Base-by-base conservation (phyloP, 176 grass and related monocot species). In the Oryza meyeriana region DNA sequence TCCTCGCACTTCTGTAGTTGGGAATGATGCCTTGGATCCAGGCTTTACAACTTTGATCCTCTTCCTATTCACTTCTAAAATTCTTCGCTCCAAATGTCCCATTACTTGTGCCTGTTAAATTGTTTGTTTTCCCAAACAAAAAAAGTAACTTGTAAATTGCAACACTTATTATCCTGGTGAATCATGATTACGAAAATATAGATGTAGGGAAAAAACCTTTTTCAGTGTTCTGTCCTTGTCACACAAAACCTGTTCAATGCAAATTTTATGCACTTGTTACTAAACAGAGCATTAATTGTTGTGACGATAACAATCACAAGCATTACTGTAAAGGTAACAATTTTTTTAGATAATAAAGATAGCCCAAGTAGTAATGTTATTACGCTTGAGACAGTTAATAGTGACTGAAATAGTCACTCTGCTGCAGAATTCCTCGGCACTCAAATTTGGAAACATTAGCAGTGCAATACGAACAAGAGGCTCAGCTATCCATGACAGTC, bases 1-100 rank as follows among this genome's bases (percentile, higher is more conserved):
- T 85, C 93, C 96, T 83, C 89, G 88, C 9, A 89, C 64, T 92
- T 95, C 91, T 57, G 85, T 99, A 64, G 35, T 73, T 20, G 90
- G 87, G 81, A 99, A 99, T n/a, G 93, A 94, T 75, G 93, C 92
- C 82, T 90, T 99, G 14, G 96, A 95, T 76, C 96, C 93, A 74
- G 93, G 96, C 86, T 99, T 99, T 22, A 99, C 91, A 83, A 99
- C 96, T 81, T 99, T 99, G 17, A 95, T 85, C 72, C 93, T 91
- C 77, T 95, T 94, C 70, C 79, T 90, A 59, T 93, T 99, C n/a
- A 93, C 82, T 79, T 94, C 96, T 83, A 99, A 89, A 82, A 94
- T 85, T 76, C 93, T 94, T 34, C 87, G 86, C 78, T 99, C 96
- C 70, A 95, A 91, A 95, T 93, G 83, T 65, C 86, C 91, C 87